Conservation (phyloP, 1,284 basidiomycete genomes). For the Irpex rosettiformis region DNA sequence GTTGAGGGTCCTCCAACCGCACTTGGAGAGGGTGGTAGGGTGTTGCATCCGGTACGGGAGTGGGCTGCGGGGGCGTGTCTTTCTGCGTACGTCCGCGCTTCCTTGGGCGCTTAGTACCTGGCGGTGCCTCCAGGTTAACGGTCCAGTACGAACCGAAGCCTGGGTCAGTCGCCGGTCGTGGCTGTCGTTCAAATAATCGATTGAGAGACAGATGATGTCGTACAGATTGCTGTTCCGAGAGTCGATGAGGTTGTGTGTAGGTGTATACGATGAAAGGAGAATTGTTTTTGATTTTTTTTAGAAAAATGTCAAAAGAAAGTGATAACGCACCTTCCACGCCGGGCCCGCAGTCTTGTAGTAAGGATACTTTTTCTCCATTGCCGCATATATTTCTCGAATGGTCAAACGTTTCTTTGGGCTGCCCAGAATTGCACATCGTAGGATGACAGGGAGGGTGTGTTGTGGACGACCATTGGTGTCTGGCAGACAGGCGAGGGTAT, state of each 20-base stretch:
- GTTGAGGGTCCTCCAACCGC: not conserved
- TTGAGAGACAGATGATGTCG: slow-evolving; percentile 78
- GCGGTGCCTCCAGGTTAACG: slow-evolving; percentile 73
- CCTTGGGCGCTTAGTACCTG: slow-evolving; percentile 76
- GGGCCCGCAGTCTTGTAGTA: slow-evolving; percentile 75
- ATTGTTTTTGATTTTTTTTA: not conserved
- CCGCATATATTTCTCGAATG: slow-evolving; percentile 77
- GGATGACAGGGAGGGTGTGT: slow-evolving; percentile 76
- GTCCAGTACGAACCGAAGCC: slow-evolving; percentile 85
- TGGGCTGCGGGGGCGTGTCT: slow-evolving; percentile 30
- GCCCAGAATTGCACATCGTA: slow-evolving; percentile 76
- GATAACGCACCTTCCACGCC: slow-evolving; percentile 68
- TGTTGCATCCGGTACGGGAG: slow-evolving; percentile 6
- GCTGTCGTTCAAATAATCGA: slow-evolving; percentile 73
- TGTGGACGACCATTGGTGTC: slow-evolving; percentile 74
- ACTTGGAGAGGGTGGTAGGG: slow-evolving; percentile 8
- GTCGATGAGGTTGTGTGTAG: slow-evolving; percentile 9
- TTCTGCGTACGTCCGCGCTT: slow-evolving; percentile 65
- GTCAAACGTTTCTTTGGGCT: slow-evolving; percentile 71
- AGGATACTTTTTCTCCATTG: slow-evolving; percentile 77
- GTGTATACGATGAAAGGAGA: not conserved
- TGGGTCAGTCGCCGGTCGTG: slow-evolving; percentile 74
- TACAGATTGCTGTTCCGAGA: slow-evolving; percentile 68
- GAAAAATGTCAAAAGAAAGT: slow-evolving; percentile 8
- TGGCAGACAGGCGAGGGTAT: slow-evolving; percentile 70